Percentiles rank a stretch among this genome's conserved stretches.
phyloP scores from a whole-genome alignment of 2,329 filamentous ascomycete genomes.

The Orbilia oligospora region DNA sequence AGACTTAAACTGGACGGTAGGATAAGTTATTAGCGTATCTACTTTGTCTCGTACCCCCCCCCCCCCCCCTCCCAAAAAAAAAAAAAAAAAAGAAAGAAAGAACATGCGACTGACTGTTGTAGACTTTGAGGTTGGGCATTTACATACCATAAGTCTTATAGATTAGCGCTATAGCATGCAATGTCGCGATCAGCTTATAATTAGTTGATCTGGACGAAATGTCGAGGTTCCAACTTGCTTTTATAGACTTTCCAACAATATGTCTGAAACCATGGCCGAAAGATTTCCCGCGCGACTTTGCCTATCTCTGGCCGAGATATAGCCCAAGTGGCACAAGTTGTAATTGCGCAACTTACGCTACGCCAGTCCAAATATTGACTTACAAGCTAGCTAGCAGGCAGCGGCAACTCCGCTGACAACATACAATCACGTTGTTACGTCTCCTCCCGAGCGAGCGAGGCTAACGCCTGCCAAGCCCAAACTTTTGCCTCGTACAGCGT shows the following conservation, averaged over 20 bases:
- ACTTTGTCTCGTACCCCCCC: too few species aligned
- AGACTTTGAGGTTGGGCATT: background rate
- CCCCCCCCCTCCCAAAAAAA: too few species aligned
- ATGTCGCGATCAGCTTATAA: background rate
- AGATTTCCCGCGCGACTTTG: constrained; percentile 50
- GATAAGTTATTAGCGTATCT: too few species aligned
- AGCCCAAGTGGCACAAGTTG: constrained; percentile 19
- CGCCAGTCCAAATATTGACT: background rate
- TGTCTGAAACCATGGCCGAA: background rate
- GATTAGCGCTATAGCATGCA: constrained; percentile 15
- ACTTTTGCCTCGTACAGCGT: constrained; percentile 28
- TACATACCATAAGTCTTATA: background rate
- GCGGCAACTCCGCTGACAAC: constrained; percentile 25
- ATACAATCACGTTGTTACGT: constrained; percentile 35
- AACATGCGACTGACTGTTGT: background rate
- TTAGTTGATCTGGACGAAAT: background rate
- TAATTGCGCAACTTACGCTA: constrained; percentile 16
- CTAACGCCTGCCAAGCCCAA: constrained; percentile 1
- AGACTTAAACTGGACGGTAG: too few species aligned
- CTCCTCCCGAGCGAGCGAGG: constrained; percentile 24
- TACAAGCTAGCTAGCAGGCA: constrained; percentile 9
- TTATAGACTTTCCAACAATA: constrained; percentile 32
- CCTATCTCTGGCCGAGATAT: constrained; percentile 39
- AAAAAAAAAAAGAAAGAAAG: background rate
- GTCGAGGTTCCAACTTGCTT: constrained; percentile 11